Conservation (phyloP, 1,284 basidiomycete genomes). For the Leccinum pallidistipes region DNA sequence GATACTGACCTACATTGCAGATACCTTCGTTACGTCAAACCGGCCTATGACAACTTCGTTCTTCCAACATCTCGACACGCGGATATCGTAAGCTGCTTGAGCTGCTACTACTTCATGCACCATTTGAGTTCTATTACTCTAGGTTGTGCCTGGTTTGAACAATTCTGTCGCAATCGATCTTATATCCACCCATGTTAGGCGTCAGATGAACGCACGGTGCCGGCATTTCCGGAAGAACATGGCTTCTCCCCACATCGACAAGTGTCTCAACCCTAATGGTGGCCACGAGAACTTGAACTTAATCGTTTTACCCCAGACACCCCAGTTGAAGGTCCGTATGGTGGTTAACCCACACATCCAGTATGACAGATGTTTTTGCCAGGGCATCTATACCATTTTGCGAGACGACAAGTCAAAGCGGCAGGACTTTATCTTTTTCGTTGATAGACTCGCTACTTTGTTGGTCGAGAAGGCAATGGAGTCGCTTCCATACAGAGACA, state of each 20-base stretch:
- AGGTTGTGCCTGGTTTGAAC: slow-evolving; percentile 91
- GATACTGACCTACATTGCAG: slow-evolving; percentile 39
- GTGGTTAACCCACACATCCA: slow-evolving; percentile 44
- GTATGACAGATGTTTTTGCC: slow-evolving; percentile 7
- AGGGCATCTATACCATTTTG: slow-evolving; percentile 90
- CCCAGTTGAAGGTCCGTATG: slow-evolving; percentile 69
- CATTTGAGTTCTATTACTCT: slow-evolving; percentile 1
- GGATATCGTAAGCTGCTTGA: slow-evolving; percentile 67
- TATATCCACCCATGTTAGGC: slow-evolving; percentile 87
- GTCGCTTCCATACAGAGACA: slow-evolving; percentile 70
- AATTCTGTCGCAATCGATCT: slow-evolving; percentile 93
- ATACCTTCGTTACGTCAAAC: slow-evolving; percentile 91
- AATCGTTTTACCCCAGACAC: slow-evolving; percentile 75
- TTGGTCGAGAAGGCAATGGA: slow-evolving; percentile 86
- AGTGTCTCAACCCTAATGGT: slow-evolving; percentile 35
- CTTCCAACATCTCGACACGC: slow-evolving; percentile 84
- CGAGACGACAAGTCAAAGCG: slow-evolving; percentile 69
- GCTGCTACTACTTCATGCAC: background rate
- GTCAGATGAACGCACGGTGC: slow-evolving; percentile 79
- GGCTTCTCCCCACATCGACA: slow-evolving; percentile 44
- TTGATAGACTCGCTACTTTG: slow-evolving; percentile 82
- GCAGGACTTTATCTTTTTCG: slow-evolving; percentile 90
- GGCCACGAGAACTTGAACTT: slow-evolving; percentile 52
- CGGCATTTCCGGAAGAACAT: slow-evolving; percentile 75
- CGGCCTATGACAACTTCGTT: slow-evolving; percentile 95